Evolutionary conservation across 2,329 filamentous ascomycete genomes (phyloP).

Genomic region (Alternaria triticimaculans): DNA sequence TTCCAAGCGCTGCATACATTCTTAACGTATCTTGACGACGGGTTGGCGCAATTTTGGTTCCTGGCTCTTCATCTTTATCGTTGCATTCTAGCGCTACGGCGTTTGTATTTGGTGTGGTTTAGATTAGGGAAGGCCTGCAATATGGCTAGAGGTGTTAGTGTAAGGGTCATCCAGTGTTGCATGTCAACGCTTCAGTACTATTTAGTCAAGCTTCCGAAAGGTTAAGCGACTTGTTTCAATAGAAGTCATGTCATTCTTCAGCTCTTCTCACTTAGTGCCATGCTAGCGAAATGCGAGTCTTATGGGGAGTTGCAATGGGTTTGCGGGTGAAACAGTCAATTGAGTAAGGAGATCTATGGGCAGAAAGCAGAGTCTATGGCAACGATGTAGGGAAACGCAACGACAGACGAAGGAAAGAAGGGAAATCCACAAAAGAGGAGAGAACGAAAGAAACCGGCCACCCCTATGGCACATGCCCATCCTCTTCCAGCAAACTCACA

Average conservation of each 20-base stretch:
- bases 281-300: no score
- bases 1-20: not conserved
- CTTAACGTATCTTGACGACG: not conserved
- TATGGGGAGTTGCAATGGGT: no score
- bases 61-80: not conserved
- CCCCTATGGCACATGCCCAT: no score
- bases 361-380: not conserved
- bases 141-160: not conserved
- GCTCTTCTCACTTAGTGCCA: not conserved
- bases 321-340: not conserved
- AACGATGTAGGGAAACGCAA: no score
- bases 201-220: not conserved
- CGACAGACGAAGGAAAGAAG: no score
- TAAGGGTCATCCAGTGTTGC: not conserved
- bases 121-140: not conserved
- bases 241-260: not conserved
- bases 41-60: not conserved
- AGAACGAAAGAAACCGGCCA: no score
- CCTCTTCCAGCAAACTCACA: no score
- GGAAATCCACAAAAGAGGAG: no score
- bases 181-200: not conserved
- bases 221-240: not conserved
- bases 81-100: slow-evolving; percentile 3
- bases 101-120: not conserved
- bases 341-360: not conserved